Evolutionary conservation across 1,139 yeast genomes (phyloP).

Genomic region (Kluyveromyces sp.): DNA sequence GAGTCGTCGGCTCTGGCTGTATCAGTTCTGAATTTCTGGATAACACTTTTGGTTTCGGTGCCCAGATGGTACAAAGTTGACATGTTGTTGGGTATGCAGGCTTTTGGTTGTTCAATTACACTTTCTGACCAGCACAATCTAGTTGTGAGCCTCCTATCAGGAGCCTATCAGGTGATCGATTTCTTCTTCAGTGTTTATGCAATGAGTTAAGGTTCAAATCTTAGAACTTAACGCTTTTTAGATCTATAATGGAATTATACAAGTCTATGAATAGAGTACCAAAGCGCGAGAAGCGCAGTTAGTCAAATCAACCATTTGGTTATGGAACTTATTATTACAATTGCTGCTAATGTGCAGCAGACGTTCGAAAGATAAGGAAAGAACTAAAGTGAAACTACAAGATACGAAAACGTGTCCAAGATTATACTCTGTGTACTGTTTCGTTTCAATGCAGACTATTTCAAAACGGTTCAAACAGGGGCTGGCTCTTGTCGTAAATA

Average conservation of each 20-base stretch:
- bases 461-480: not conserved
- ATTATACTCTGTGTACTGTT: not conserved
- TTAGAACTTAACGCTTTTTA: not conserved
- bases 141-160: too few relatives aligned
- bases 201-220: too few relatives aligned
- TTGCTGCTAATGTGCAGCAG: not conserved
- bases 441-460: not conserved
- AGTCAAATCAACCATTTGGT: too few relatives aligned
- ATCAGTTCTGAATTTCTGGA: slow-evolving; percentile 65
- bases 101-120: not conserved
- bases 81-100: slow-evolving; percentile 10
- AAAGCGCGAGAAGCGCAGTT: too few relatives aligned
- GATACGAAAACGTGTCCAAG: too few relatives aligned
- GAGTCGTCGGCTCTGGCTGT: slow-evolving; percentile 58
- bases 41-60: slow-evolving; percentile 52
- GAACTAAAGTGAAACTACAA: not conserved
- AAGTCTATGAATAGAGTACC: not conserved
- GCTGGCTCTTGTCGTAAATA: not conserved
- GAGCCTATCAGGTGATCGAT: too few relatives aligned
- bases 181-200: too few relatives aligned
- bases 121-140: too few relatives aligned
- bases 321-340: not conserved
- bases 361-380: not conserved
- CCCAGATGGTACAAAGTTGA: slow-evolving; percentile 50
- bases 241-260: too few relatives aligned